Evolutionary conservation across 768 basidiomycete genomes (phyloP).

Genomic region (Mycena venus): DNA sequence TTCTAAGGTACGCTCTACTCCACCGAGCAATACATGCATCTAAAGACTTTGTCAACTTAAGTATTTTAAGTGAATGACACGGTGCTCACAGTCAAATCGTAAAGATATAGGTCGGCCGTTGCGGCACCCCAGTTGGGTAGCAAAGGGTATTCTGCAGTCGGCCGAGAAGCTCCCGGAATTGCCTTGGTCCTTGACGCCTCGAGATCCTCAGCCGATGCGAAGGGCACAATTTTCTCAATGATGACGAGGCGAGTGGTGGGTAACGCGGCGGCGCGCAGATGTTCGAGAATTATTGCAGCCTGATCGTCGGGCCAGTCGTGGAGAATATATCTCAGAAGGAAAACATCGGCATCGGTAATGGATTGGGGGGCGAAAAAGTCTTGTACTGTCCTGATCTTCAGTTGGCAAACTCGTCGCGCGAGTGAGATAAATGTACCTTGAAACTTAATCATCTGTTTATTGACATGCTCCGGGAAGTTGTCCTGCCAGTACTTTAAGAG

Average conservation of each 20-base stretch:
- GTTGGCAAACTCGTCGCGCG: too few relatives aligned
- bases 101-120: background rate
- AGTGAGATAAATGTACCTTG: background rate
- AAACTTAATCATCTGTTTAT: constrained; percentile 10
- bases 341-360: too few relatives aligned
- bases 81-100: constrained; percentile 10
- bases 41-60: background rate
- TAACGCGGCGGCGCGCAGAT: too few relatives aligned
- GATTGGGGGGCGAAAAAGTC: constrained; percentile 41
- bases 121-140: too few relatives aligned
- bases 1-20: constrained; percentile 5
- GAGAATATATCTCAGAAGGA: too few relatives aligned
- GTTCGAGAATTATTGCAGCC: too few relatives aligned
- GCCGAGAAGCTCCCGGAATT: background rate
- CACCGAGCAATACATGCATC: constrained; percentile 15
- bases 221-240: too few relatives aligned
- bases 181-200: background rate
- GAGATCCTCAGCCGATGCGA: too few relatives aligned
- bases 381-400: constrained; percentile 12
- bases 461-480: constrained; percentile 5
- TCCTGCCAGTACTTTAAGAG: background rate
- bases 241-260: too few relatives aligned
- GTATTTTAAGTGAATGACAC: too few relatives aligned
- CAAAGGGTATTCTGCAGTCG: background rate
- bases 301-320: too few relatives aligned